Evolutionary conservation across 176 grass and related monocot genomes (phyloP).

Genomic region (Oryza nivara): DNA sequence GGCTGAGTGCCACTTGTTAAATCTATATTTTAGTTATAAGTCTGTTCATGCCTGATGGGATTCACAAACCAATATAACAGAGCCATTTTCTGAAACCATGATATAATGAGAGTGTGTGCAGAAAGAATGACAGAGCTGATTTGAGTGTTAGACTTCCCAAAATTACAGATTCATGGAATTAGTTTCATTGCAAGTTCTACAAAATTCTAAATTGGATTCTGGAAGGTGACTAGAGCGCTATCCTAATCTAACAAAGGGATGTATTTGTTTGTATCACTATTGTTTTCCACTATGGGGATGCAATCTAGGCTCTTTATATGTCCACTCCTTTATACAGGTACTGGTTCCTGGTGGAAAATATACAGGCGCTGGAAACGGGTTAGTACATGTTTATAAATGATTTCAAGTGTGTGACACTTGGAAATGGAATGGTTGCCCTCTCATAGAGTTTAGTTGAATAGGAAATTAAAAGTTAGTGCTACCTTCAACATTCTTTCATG

Average conservation of each 20-base stretch:
- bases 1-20: background rate
- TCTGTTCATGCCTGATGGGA: background rate
- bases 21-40: background rate
- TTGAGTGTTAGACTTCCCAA: background rate
- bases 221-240: background rate
- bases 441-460: background rate
- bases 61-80: too few relatives aligned
- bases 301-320: background rate
- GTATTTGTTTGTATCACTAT: background rate
- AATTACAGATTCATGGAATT: background rate
- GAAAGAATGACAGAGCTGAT: background rate
- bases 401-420: background rate
- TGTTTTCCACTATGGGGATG: background rate
- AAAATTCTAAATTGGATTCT: background rate
- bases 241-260: too few relatives aligned
- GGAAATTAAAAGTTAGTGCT: background rate
- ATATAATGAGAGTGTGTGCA: too few relatives aligned
- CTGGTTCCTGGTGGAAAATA: background rate
- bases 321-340: background rate
- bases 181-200: background rate
- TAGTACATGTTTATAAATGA: background rate
- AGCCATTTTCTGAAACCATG: too few relatives aligned
- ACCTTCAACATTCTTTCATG: background rate
- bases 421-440: background rate
- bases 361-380: background rate